phyloP scores from a whole-genome alignment of 495 filamentous ascomycete genomes.

The Podospora comata region DNA sequence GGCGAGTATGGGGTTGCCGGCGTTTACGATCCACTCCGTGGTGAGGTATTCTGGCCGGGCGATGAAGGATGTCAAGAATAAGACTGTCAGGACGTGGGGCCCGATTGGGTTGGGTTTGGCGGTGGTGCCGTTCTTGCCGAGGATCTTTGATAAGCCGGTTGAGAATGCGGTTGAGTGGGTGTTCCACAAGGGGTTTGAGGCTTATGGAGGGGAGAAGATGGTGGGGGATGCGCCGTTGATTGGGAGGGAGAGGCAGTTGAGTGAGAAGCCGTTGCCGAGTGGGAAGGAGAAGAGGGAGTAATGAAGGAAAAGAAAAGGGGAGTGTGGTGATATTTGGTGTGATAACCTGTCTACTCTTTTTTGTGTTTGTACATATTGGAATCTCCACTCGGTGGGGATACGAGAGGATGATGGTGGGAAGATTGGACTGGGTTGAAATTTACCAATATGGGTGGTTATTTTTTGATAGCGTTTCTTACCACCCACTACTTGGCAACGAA shows the following conservation, averaged over 20 bases:
- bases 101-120: slow-evolving; percentile 89
- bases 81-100: slow-evolving; percentile 70
- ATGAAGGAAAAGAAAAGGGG: slow-evolving; percentile 25
- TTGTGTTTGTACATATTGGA: neutral
- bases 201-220: slow-evolving; percentile 60
- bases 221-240: slow-evolving; percentile 51
- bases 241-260: slow-evolving; percentile 55
- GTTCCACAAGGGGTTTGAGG: slow-evolving; percentile 74
- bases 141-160: slow-evolving; percentile 88
- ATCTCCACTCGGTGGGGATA: neutral
- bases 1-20: slow-evolving; percentile 90
- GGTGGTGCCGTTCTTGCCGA: slow-evolving; percentile 85
- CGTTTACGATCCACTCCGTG: slow-evolving; percentile 90
- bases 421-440: neutral
- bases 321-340: neutral
- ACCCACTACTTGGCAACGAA: neutral
- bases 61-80: slow-evolving; percentile 74
- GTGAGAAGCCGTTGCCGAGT: slow-evolving; percentile 34
- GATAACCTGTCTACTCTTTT: slow-evolving; percentile 3
- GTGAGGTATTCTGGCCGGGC: slow-evolving; percentile 82
- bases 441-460: neutral
- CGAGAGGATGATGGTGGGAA: too few species aligned
- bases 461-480: neutral
- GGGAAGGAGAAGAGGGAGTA: slow-evolving; percentile 56
- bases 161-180: slow-evolving; percentile 85